These are phyloP conservation scores for Agastache rugosa DNA, from an alignment of 257 asterid genomes.

Conservation along the genomic window DNA sequence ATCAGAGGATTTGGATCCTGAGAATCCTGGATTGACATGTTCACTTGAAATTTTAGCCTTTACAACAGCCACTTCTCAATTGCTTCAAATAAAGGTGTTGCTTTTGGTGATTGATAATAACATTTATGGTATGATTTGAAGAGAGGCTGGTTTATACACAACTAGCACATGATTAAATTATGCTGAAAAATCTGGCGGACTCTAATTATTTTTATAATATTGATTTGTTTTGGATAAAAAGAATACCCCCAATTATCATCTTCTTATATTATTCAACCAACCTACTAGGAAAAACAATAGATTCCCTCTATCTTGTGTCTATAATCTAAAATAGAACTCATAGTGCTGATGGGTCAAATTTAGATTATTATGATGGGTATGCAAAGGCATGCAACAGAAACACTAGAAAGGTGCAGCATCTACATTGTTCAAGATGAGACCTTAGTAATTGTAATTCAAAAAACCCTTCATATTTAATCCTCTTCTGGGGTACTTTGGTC, in stretches of 20 bases:
- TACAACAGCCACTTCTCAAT: conserved; percentile 23
- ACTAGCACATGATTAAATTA: conserved; percentile 11
- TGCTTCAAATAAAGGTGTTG: conserved; percentile 19
- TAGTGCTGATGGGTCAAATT: conserved; percentile 3
- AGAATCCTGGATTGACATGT: conserved; percentile 70
- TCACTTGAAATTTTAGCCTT: conserved; percentile 26
- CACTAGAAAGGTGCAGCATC: not conserved
- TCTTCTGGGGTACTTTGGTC: conserved; percentile 9
- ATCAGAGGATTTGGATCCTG: conserved; percentile 99
- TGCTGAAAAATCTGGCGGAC: conserved; percentile 7
- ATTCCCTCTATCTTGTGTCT: conserved; percentile 17
- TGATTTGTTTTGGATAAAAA: not conserved
- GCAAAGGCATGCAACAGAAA: conserved; percentile 29
- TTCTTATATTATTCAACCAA: conserved; percentile 4
- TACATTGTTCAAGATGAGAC: not conserved
- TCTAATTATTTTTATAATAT: not conserved
- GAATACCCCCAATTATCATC: not conserved
- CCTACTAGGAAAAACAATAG: not conserved
- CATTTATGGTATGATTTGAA: conserved; percentile 1
- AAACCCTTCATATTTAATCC: not conserved
- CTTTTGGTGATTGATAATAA: conserved; percentile 33
- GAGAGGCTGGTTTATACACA: conserved; percentile 3
- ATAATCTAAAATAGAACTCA: conserved; percentile 24
- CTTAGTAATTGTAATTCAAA: not conserved
- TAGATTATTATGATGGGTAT: conserved; percentile 26